Base-by-base conservation (phyloP, 768 basidiomycete genomes). In the Albatrellus ellisii region DNA sequence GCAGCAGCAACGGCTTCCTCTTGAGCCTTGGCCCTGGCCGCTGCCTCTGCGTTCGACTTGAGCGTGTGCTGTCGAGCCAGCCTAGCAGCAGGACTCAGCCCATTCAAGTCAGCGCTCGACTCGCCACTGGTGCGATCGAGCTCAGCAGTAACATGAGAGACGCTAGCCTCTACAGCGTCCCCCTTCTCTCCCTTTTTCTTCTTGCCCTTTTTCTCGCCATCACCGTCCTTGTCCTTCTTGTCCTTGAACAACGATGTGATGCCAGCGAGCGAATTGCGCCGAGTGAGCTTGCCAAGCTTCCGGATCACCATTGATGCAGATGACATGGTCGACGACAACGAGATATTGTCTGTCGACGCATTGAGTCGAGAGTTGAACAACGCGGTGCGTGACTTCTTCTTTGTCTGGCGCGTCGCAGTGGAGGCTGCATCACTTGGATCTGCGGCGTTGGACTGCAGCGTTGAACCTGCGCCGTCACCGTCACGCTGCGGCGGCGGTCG, bases 221-320 rank as follows among this genome's bases (percentile, higher is more conserved):
- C 55, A 24, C 39, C 44, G 12, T 46, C 59, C 42, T 67, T 66
- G 36, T 62, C 57, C 45, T 70, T 64, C 59, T 79, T 87, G 57
- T 90, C 88, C 62, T 92, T 94, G 72, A 98, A 95, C 44, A 97
- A 65, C 37, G 83, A 86, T 15, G 90, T 89, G 57, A 97, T 91
- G 22, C 89, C 84, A 41, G 85, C 82, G 29, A 97, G 63, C 27
- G 86, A 89, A 56, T 92, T 94, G 33, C 90, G 70, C 39, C 90
- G 65, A 7, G 89, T 87, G 12, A 95, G 71, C 60, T 85, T 88
- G 3, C 92, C 86, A 36, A 98, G 77, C 65, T 95, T 98, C 50
- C 92, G 75, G 53, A 95, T 92, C 75, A 98, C 94, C 58, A 97
- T 83, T 33, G 85, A 89, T 17, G 94, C 94, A 39, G 84, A 88